phyloP scores from a whole-genome alignment of 257 asterid genomes.

The Solanum ahanhuiri region DNA sequence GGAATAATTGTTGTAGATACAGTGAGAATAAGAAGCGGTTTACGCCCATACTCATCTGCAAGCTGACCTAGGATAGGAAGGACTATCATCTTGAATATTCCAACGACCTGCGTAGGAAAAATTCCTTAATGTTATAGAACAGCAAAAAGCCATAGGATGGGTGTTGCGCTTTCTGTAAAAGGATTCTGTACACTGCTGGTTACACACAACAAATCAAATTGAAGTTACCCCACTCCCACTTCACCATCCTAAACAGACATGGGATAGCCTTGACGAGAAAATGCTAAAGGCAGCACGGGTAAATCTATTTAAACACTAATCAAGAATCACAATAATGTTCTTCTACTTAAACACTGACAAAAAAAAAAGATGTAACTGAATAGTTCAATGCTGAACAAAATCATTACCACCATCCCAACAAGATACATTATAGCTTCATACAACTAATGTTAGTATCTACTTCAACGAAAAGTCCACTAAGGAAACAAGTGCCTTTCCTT shows the following conservation, averaged over 20 bases:
- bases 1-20: slow-evolving; percentile 70
- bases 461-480: not conserved
- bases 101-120: slow-evolving; percentile 50
- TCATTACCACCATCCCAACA: not conserved
- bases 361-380: not conserved
- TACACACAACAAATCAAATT: not conserved
- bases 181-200: too few species aligned
- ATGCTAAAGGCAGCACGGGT: not conserved
- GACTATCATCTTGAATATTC: slow-evolving; percentile 79
- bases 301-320: not conserved
- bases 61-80: slow-evolving; percentile 88
- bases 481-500: not conserved
- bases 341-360: not conserved
- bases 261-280: not conserved
- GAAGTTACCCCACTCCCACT: not conserved
- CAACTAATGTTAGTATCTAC: not conserved
- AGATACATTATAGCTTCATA: not conserved
- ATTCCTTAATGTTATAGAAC: not conserved
- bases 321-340: not conserved
- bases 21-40: slow-evolving; percentile 80
- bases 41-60: slow-evolving; percentile 87
- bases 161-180: not conserved
- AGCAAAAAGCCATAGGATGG: not conserved
- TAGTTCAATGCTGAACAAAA: not conserved
- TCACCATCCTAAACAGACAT: not conserved